Evolutionary conservation across 1,284 basidiomycete species (phyloP).

Genomic region (Apiotrichum veenhuisii): DNA sequence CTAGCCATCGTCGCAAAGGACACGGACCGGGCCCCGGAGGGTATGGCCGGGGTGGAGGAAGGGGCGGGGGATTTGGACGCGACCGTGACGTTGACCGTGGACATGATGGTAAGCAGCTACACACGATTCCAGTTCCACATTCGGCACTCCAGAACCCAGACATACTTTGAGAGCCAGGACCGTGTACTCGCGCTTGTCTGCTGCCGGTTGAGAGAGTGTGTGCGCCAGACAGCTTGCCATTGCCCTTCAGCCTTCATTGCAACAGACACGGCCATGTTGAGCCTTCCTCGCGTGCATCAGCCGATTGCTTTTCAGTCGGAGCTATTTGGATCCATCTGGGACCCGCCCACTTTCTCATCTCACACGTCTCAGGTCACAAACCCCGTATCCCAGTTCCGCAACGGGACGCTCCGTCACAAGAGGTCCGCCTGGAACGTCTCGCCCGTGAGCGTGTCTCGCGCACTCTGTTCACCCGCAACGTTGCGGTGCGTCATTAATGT

Average conservation of each 20-base stretch:
- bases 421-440: constrained; percentile 14
- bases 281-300: neutral
- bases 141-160: neutral
- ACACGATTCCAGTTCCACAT: neutral
- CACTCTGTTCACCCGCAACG: constrained; percentile 93
- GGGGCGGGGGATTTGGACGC: constrained; percentile 54
- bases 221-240: neutral
- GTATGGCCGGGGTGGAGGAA: constrained; percentile 54
- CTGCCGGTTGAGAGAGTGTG: neutral
- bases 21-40: constrained; percentile 16
- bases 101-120: neutral
- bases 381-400: neutral
- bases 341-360: neutral
- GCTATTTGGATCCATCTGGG: too few species aligned
- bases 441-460: constrained; percentile 77
- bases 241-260: neutral
- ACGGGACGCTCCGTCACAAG: constrained; percentile 4
- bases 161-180: too few species aligned
- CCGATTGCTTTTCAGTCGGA: too few species aligned
- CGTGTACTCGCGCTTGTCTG: too few species aligned
- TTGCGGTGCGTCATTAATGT: constrained; percentile 62
- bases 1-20: constrained; percentile 1
- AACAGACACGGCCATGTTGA: neutral
- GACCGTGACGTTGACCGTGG: constrained; percentile 51
- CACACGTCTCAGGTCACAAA: neutral